phyloP scores from a whole-genome alignment of 2,329 filamentous ascomycete species.

The Alternaria conjuncta region DNA sequence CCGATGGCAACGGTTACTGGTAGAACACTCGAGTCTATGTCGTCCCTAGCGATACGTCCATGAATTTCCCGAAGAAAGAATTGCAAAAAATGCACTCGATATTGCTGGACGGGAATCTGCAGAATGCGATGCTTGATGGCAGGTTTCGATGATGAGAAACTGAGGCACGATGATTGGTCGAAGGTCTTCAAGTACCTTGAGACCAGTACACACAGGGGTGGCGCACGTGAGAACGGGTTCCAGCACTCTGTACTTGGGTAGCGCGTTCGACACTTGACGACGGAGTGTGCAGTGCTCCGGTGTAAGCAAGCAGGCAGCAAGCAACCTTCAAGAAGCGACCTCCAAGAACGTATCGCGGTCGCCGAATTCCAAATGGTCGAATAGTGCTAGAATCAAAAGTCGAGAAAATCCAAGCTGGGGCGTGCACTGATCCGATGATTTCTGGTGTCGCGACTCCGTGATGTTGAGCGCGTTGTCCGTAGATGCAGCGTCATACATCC shows the following conservation, averaged over 20 bases:
- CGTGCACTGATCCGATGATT: not conserved
- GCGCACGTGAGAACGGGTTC: constrained; percentile 32
- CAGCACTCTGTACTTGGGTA: constrained; percentile 9
- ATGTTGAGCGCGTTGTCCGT: constrained; percentile 14
- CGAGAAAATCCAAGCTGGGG: not conserved
- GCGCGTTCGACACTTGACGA: constrained; percentile 8
- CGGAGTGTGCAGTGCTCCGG: constrained; percentile 7
- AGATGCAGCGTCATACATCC: constrained; percentile 31
- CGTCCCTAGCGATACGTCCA: not conserved
- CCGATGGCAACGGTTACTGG: not conserved
- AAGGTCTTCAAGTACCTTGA: constrained; percentile 18
- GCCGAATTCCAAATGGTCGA: not conserved
- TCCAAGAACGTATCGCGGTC: not conserved
- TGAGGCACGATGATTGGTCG: constrained; percentile 41
- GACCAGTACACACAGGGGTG: constrained; percentile 22
- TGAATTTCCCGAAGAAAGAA: not conserved
- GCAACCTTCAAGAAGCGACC: not conserved
- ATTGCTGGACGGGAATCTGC: not conserved
- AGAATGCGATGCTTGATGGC: constrained; percentile 2
- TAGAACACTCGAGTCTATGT: not conserved
- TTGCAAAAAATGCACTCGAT: not conserved
- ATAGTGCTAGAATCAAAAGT: not conserved
- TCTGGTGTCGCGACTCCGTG: constrained; percentile 4
- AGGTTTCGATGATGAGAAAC: constrained; percentile 43
- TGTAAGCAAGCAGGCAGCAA: constrained; percentile 1